A percentile compares a stretch with the other conserved stretches of the same genome.
Conservation (phyloP, 108 stramenopile species). For the Cyclotella atomus region DNA sequence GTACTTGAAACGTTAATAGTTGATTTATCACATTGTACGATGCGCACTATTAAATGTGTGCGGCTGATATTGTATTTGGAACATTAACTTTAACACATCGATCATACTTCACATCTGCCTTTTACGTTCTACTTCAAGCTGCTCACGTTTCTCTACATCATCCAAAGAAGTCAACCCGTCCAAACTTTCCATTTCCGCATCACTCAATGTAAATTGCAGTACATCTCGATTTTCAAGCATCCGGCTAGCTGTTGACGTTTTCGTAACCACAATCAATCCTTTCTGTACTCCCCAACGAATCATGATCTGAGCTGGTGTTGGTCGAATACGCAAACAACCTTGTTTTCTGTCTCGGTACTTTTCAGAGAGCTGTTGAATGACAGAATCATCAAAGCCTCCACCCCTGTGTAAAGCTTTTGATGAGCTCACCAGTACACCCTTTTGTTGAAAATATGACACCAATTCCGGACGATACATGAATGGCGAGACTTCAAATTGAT, state of each 20-base stretch:
- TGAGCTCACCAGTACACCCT: conserved; percentile 39
- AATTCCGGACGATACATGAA: conserved; percentile 38
- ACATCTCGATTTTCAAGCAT: conserved; percentile 48
- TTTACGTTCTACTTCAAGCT: conserved; percentile 48
- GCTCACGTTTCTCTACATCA: conserved; percentile 34
- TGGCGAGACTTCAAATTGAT: conserved; percentile 63
- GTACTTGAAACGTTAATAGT: conserved; percentile 12
- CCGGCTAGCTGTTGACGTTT: conserved; percentile 34
- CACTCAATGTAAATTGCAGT: conserved; percentile 9
- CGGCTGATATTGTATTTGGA: too few species aligned
- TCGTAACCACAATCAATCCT: conserved; percentile 42
- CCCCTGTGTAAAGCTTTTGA: conserved; percentile 53
- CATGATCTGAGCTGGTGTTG: conserved; percentile 55
- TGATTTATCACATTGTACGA: too few species aligned
- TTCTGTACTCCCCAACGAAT: conserved; percentile 54
- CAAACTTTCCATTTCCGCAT: conserved; percentile 34
- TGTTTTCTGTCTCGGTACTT: conserved; percentile 24
- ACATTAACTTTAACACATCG: too few species aligned
- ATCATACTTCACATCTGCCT: too few species aligned
- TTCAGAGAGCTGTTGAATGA: conserved; percentile 8
- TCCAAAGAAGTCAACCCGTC: conserved; percentile 31
- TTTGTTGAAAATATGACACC: conserved; percentile 32
- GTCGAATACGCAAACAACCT: conserved; percentile 5
- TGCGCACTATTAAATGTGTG: too few species aligned
- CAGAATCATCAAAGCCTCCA: conserved; percentile 11